phyloP scores from a whole-genome alignment of 306 rosid genomes.

The Glycine tomentella region DNA sequence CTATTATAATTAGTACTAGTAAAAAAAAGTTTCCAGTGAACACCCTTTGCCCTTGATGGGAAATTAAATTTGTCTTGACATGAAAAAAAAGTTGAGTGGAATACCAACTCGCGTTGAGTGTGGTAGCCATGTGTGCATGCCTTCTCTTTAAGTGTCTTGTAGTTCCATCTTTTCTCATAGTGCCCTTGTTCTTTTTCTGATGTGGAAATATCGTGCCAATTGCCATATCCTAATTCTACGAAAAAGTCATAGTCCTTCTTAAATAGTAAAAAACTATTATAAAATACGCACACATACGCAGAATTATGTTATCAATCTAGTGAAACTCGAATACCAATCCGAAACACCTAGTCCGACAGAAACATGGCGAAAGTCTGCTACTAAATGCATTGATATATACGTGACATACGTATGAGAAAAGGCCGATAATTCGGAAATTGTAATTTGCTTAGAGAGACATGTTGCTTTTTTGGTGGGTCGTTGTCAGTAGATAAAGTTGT shows the following conservation, averaged over 20 bases:
- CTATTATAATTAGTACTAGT: background rate
- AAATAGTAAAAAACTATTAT: background rate
- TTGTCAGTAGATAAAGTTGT: conserved; percentile 36
- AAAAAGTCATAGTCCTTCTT: conserved; percentile 31
- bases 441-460: conserved; percentile 13
- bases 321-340: background rate
- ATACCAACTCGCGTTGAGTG: conserved; percentile 67
- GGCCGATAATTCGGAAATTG: conserved; percentile 16
- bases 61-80: conserved; percentile 43
- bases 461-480: conserved; percentile 40
- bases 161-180: conserved; percentile 34
- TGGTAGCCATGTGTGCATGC: conserved; percentile 15
- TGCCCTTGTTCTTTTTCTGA: conserved; percentile 30
- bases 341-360: background rate
- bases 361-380: background rate
- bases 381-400: background rate
- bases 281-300: background rate
- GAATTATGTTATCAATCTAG: background rate
- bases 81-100: conserved; percentile 60
- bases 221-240: conserved; percentile 30
- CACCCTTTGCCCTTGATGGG: conserved; percentile 21
- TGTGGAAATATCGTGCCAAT: background rate
- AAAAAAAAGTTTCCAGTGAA: conserved; percentile 28
- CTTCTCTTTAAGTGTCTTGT: too few species aligned
- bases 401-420: conserved; percentile 11